These are phyloP conservation scores for Penicillium sp. DNA, from an alignment of 2,329 filamentous ascomycete genomes.

Conservation along the genomic window DNA sequence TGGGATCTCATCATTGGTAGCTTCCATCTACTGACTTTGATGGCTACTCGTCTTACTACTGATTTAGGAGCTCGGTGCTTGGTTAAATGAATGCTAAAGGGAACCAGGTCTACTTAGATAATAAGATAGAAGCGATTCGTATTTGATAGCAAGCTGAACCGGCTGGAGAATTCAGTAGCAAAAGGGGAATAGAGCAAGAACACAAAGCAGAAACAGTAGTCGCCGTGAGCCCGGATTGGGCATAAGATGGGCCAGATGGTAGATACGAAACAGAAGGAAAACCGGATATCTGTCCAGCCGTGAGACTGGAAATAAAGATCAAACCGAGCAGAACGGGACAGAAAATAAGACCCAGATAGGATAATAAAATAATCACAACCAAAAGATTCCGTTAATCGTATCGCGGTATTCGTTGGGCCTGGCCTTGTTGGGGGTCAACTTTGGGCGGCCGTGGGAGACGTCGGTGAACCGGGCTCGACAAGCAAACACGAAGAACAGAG, in stretches of 20 bases:
- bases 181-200: constrained; percentile 35
- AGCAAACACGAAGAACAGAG: constrained; percentile 17
- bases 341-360: too few relatives aligned
- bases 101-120: too few relatives aligned
- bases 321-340: neutral
- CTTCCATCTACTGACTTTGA: too few relatives aligned
- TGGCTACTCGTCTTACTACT: too few relatives aligned
- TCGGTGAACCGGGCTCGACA: constrained; percentile 8
- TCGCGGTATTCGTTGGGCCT: neutral
- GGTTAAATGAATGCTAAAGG: too few relatives aligned
- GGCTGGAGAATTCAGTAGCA: constrained; percentile 22
- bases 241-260: constrained; percentile 2
- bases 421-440: neutral
- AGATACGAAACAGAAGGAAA: constrained; percentile 1
- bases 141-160: constrained; percentile 18
- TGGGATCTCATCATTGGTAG: too few relatives aligned
- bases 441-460: constrained; percentile 1
- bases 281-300: constrained; percentile 14
- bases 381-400: neutral
- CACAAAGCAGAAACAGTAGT: neutral
- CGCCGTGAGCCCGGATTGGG: neutral
- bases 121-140: constrained; percentile 25
- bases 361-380: neutral
- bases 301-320: neutral
- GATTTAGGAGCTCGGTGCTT: too few relatives aligned